phyloP scores from a whole-genome alignment of 495 filamentous ascomycete genomes.

The Hyaloscypha bicolor region DNA sequence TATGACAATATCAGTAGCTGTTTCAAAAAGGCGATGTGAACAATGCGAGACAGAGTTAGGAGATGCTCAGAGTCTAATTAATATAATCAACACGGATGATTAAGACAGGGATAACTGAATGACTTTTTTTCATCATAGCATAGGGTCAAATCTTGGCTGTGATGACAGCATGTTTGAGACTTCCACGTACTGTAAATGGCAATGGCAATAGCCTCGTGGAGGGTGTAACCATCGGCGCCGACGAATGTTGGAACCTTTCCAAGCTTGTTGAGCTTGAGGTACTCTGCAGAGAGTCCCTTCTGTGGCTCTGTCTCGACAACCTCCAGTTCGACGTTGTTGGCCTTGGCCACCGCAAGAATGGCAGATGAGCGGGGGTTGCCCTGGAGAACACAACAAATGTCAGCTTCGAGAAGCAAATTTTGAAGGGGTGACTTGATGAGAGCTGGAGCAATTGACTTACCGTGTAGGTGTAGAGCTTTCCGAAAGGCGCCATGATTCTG shows the following conservation, averaged over 20 bases:
- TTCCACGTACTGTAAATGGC: slow-evolving; percentile 89
- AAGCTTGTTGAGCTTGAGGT: slow-evolving; percentile 82
- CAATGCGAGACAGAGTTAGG: slow-evolving; percentile 2
- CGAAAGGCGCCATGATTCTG: slow-evolving; percentile 56
- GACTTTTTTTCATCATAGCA: slow-evolving; percentile 79
- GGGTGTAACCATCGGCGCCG: slow-evolving; percentile 86
- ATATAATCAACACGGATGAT: slow-evolving; percentile 77
- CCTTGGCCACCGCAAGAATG: slow-evolving; percentile 90
- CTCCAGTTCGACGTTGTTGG: slow-evolving; percentile 90
- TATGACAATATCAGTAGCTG: slow-evolving; percentile 47
- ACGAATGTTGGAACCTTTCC: slow-evolving; percentile 92
- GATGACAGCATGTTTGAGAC: slow-evolving; percentile 7
- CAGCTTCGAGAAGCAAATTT: slow-evolving; percentile 9
- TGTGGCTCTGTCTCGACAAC: slow-evolving; percentile 67
- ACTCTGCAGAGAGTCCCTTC: slow-evolving; percentile 66
- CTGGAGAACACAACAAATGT: slow-evolving; percentile 46
- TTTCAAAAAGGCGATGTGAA: slow-evolving; percentile 11
- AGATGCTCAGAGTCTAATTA: slow-evolving; percentile 57
- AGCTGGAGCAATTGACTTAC: slow-evolving; percentile 54
- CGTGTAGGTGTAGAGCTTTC: slow-evolving; percentile 88
- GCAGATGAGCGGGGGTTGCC: slow-evolving; percentile 86
- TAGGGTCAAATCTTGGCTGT: slow-evolving; percentile 21
- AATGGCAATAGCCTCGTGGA: slow-evolving; percentile 91
- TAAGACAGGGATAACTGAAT: slow-evolving; percentile 99
- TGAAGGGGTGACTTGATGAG: slow-evolving; percentile 16